These are phyloP conservation scores for Backusella tarrabulga DNA, from an alignment of 192 early-diverging fungal species.

Conservation along the genomic window DNA sequence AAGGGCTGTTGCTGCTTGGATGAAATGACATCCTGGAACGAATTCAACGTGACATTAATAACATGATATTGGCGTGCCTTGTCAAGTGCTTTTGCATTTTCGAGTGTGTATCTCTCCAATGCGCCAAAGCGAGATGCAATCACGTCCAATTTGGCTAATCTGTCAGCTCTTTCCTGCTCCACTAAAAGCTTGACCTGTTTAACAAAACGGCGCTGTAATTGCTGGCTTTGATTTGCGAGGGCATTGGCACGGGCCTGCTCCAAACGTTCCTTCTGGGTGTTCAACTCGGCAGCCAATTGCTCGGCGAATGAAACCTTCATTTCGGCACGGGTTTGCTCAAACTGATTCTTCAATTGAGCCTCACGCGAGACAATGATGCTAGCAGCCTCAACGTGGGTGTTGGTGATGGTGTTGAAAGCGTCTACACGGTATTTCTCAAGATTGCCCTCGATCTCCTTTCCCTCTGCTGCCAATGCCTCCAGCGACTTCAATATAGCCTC, in stretches of 20 bases:
- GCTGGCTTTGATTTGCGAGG: constrained; percentile 60
- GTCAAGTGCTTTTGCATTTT: constrained; percentile 65
- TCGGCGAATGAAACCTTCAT: neutral
- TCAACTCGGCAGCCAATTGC: constrained; percentile 24
- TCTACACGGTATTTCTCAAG: constrained; percentile 56
- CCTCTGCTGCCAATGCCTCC: constrained; percentile 40
- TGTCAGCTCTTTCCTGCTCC: constrained; percentile 84
- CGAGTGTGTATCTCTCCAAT: constrained; percentile 62
- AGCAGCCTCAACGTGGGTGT: constrained; percentile 42
- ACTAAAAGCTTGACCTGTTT: constrained; percentile 72
- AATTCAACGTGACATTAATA: constrained; percentile 60
- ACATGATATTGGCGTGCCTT: constrained; percentile 56
- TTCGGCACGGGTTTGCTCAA: constrained; percentile 10
- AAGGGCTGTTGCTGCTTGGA: constrained; percentile 56
- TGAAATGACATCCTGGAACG: constrained; percentile 53
- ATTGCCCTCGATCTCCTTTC: constrained; percentile 47
- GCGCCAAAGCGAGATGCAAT: constrained; percentile 71
- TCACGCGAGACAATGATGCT: constrained; percentile 43
- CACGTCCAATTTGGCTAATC: constrained; percentile 80
- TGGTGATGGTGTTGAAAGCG: constrained; percentile 44
- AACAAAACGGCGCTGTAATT: constrained; percentile 74
- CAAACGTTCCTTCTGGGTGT: constrained; percentile 28
- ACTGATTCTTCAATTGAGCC: constrained; percentile 44
- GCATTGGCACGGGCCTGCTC: constrained; percentile 49
- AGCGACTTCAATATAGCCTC: constrained; percentile 15